Conservation (phyloP, 768 basidiomycete genomes). For the Inosperma sp. region DNA sequence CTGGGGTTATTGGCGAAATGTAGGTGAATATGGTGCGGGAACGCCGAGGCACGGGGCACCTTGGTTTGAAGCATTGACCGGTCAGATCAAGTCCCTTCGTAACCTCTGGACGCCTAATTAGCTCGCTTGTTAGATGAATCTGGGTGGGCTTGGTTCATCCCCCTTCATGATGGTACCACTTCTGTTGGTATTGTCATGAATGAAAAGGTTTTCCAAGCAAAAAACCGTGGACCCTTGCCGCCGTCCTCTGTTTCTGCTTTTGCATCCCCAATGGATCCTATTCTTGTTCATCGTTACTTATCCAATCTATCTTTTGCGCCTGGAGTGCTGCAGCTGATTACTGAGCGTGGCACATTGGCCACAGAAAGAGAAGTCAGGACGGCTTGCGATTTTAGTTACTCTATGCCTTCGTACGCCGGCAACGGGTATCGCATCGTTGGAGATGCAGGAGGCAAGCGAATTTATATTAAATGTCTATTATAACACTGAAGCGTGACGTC, state of each 20-base stretch:
- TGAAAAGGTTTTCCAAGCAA: constrained; percentile 44
- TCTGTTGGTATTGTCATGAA: constrained; percentile 63
- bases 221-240: constrained; percentile 22
- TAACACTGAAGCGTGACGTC: no score
- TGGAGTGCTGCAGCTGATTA: constrained; percentile 39
- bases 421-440: constrained; percentile 55
- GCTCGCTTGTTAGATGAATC: constrained; percentile 45
- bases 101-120: background rate
- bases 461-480: no score
- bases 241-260: constrained; percentile 28
- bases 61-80: constrained; percentile 69
- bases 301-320: constrained; percentile 46
- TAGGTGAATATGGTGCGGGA: constrained; percentile 46
- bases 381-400: constrained; percentile 63
- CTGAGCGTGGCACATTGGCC: constrained; percentile 33
- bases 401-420: constrained; percentile 53
- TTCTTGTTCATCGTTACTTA: constrained; percentile 39
- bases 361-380: constrained; percentile 43
- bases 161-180: constrained; percentile 58
- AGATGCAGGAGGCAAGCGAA: constrained; percentile 56
- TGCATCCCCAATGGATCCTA: constrained; percentile 26
- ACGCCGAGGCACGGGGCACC: constrained; percentile 53
- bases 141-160: constrained; percentile 72
- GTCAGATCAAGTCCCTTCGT: constrained; percentile 30
- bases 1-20: constrained; percentile 72